A percentile compares a stretch with the other conserved stretches of the same genome.
Evolutionary conservation across 2,329 filamentous ascomycete genomes (phyloP).

Genomic region (Cordyceps tenuipes): DNA sequence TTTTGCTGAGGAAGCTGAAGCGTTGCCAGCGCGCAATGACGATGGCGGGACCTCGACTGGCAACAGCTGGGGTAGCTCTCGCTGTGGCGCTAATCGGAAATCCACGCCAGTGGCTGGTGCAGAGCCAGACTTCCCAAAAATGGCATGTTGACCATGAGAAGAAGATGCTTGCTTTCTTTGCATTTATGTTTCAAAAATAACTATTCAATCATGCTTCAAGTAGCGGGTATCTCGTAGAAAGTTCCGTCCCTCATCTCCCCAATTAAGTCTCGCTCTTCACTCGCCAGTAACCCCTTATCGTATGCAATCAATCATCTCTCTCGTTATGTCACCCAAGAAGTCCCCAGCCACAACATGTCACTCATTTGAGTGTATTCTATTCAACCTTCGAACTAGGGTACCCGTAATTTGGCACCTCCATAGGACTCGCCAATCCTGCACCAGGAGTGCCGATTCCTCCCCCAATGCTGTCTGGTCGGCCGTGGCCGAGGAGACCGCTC

Average conservation of each 20-base stretch:
- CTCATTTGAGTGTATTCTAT: background rate
- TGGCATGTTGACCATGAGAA: background rate
- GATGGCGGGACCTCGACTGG: slow-evolving; percentile 5
- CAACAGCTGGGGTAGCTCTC: slow-evolving; percentile 7
- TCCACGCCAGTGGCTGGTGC: background rate
- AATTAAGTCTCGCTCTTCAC: background rate
- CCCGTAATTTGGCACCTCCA: slow-evolving; percentile 34
- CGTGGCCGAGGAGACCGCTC: slow-evolving; percentile 69
- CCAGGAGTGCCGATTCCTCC: slow-evolving; percentile 60
- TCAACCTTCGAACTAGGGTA: background rate
- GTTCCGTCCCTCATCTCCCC: background rate
- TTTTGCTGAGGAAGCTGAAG: background rate
- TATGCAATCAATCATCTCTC: background rate
- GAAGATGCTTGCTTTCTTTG: background rate
- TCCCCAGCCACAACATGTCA: background rate
- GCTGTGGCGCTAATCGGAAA: background rate
- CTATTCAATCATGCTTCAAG: background rate
- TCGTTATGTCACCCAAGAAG: background rate
- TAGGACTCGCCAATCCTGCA: slow-evolving; percentile 55
- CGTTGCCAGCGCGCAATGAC: slow-evolving; percentile 4
- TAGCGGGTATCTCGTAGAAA: slow-evolving; percentile 9
- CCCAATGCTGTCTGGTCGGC: slow-evolving; percentile 71
- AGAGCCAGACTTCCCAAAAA: background rate
- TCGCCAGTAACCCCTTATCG: background rate
- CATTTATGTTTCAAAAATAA: background rate